Base-by-base conservation (phyloP, 164 flowering plant genomes). In the Dillenia turbinata region DNA sequence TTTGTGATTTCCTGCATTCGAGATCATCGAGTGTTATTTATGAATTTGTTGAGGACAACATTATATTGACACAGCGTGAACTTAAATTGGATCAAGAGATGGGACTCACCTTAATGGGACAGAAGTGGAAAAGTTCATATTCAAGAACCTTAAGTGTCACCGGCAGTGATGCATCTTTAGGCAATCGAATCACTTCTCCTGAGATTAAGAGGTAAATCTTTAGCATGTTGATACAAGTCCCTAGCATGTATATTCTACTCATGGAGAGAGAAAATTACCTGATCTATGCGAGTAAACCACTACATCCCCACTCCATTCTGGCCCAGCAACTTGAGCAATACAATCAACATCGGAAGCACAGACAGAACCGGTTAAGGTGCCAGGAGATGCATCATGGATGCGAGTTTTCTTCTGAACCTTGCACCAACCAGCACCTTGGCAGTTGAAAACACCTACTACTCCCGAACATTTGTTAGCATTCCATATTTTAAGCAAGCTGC, bases 401-500 rank as follows among this genome's bases (percentile, higher is more conserved):
- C 88, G 90, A 10, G 88, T 91, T 68, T 82, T 94, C 81, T 94
- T 94, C 1, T 57, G 67, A 45, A 77, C 64, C 77, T 79, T 89
- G 85, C 96, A 89, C 97, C 97, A 94, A 10, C 96, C 97, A 22
- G 98, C 98, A 63, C 98, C 98, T 77, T 94, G 98, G 81, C 98
- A 94, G 75, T 94, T 94, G 77, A 90, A 94, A 45, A 87, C 93
- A 49, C 98, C 97, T 48, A 91, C 96, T 62, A 94, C 82, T 10
- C 98, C 98, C 33, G 90, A 67, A 66, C 81, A 87, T 62, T 85
- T 86, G 78, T 94, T 94, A 77, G 79, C 40, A 60, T 91, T 94
- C 99, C 99, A 94, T 40, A 94, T 66, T 70, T 94, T 94, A 57
- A 94, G 88, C 79, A 94, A 76, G 79, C 96, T 93, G 90, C 73